phyloP scores from a whole-genome alignment of 2,329 filamentous ascomycete species.

The Aspergillus sp. region DNA sequence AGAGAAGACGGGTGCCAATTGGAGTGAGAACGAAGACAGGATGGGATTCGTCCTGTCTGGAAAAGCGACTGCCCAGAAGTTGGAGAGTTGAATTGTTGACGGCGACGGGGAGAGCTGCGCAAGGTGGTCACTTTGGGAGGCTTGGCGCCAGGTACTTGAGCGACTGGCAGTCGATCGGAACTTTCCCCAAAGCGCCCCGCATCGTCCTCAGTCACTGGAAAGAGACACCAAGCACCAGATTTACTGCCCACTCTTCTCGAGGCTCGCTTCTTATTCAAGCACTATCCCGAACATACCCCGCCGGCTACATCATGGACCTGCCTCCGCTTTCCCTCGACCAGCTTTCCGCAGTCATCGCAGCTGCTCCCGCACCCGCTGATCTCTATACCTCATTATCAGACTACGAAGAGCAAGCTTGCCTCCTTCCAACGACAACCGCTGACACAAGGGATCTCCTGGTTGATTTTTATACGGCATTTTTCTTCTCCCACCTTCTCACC shows the following conservation, averaged over 20 bases:
- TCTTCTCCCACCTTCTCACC: conserved; percentile 41
- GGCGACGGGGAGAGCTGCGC: conserved; percentile 33
- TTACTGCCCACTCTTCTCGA: neutral
- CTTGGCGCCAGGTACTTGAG: conserved; percentile 35
- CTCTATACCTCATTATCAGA: conserved; percentile 36
- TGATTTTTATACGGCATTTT: conserved; percentile 40
- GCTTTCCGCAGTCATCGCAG: conserved; percentile 29
- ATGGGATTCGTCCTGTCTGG: conserved; percentile 19
- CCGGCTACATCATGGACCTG: conserved; percentile 25
- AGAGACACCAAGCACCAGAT: neutral
- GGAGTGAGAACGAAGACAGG: conserved; percentile 26
- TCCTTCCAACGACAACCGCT: conserved; percentile 24
- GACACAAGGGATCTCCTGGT: conserved; percentile 32
- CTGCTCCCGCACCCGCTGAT: conserved; percentile 30
- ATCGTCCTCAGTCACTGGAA: conserved; percentile 12
- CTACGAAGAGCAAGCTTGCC: conserved; percentile 36
- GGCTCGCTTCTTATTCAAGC: neutral
- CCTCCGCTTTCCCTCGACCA: conserved; percentile 31
- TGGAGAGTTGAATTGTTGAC: conserved; percentile 24
- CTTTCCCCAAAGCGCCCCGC: conserved; percentile 36
- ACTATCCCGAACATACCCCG: neutral
- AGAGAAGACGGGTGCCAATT: conserved; percentile 32
- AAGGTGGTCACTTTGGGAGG: conserved; percentile 43
- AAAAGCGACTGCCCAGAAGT: conserved; percentile 21
- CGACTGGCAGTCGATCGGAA: conserved; percentile 16